phyloP scores from a whole-genome alignment of 129 eudicot genomes.

The Lonicera japonica region DNA sequence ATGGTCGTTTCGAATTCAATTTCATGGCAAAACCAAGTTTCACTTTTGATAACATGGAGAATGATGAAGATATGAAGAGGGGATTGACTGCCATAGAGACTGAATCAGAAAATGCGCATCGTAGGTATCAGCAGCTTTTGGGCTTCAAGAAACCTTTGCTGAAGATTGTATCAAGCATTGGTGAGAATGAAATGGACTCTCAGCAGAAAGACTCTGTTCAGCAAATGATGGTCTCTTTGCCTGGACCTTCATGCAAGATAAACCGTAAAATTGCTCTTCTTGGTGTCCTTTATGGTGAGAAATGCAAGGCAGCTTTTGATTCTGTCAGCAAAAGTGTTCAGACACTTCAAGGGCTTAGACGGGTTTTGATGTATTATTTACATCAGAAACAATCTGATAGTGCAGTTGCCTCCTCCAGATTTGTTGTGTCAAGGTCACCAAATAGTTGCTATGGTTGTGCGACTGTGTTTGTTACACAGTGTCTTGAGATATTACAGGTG shows the following conservation, averaged over 20 bases:
- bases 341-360: conserved; percentile 98
- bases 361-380: conserved; percentile 92
- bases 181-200: conserved; percentile 97
- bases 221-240: conserved; percentile 99
- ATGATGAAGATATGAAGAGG: conserved; percentile 97
- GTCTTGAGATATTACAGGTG: conserved; percentile 91
- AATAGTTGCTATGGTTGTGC: conserved; percentile 99
- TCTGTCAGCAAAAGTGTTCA: conserved; percentile 99
- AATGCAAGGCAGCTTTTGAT: conserved; percentile 99
- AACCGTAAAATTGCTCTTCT: conserved; percentile 97
- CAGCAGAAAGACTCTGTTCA: conserved; percentile 99
- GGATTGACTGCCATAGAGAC: conserved; percentile 96
- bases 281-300: conserved; percentile 99
- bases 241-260: conserved; percentile 97
- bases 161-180: conserved; percentile 98
- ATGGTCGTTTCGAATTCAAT: conserved; percentile 97
- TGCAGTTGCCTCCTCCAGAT: conserved; percentile 62
- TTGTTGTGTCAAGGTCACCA: conserved; percentile 78
- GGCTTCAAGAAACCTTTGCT: conserved; percentile 93
- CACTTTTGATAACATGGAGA: conserved; percentile 97
- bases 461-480: conserved; percentile 82
- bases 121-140: conserved; percentile 95
- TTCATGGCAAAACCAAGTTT: conserved; percentile 98
- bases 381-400: conserved; percentile 74
- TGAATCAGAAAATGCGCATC: conserved; percentile 98